Conservation (phyloP, 2,329 filamentous ascomycete genomes). For the Graphilbum fragrans region DNA sequence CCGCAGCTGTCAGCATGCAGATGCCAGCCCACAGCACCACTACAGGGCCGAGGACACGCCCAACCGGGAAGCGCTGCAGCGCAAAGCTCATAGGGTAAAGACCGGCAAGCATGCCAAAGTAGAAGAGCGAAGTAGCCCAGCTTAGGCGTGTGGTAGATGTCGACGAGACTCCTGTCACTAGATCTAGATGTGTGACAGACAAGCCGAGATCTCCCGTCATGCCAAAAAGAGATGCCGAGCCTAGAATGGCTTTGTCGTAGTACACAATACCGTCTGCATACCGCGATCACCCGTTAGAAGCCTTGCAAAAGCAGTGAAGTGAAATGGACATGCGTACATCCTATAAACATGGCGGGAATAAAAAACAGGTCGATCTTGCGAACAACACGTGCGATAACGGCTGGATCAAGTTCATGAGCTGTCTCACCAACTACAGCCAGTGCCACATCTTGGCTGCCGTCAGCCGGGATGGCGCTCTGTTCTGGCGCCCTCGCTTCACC, state of each 20-base stretch:
- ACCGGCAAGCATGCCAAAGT: conserved; percentile 67
- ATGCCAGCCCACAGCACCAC: conserved; percentile 55
- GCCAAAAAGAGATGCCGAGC: conserved; percentile 60
- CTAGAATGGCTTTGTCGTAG: conserved; percentile 65
- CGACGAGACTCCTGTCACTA: conserved; percentile 33
- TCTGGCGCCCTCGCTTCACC: too few relatives aligned
- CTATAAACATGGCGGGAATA: conserved; percentile 43
- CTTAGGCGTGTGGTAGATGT: conserved; percentile 56
- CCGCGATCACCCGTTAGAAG: background rate
- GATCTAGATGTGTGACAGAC: conserved; percentile 33
- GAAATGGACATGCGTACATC: conserved; percentile 17
- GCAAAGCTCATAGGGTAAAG: conserved; percentile 62
- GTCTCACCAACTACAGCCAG: conserved; percentile 48
- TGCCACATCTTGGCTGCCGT: conserved; percentile 37
- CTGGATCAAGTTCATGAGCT: conserved; percentile 36
- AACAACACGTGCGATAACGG: conserved; percentile 32
- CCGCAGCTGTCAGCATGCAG: conserved; percentile 38
- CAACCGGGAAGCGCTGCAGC: conserved; percentile 54
- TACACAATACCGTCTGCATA: conserved; percentile 51
- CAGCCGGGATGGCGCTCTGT: too few relatives aligned
- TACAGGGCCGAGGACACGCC: conserved; percentile 49
- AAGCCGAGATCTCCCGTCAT: conserved; percentile 57
- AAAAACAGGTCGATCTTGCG: conserved; percentile 44
- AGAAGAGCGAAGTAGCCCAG: conserved; percentile 71
- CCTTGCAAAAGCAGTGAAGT: background rate